A percentile compares a stretch with the other conserved stretches of the same genome.
Evolutionary conservation across 371 early-diverging fungal genomes (phyloP).

Genomic region (Globomyces sp.): DNA sequence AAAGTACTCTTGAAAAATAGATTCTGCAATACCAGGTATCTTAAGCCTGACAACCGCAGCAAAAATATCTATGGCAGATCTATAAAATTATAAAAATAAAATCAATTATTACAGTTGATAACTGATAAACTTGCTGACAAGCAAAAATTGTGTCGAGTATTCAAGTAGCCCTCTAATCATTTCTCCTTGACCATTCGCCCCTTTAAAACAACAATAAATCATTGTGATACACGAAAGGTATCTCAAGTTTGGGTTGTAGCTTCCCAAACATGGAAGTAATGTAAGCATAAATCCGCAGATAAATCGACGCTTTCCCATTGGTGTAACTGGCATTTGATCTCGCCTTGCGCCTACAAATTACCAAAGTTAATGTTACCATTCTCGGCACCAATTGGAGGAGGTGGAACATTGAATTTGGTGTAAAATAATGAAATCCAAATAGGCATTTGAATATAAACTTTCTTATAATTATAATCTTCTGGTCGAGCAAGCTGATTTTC

Average conservation of each 20-base stretch:
- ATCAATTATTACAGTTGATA: slow-evolving; percentile 35
- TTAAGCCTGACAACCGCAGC: slow-evolving; percentile 42
- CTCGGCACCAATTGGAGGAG: slow-evolving; percentile 34
- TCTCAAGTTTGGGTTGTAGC: slow-evolving; percentile 46
- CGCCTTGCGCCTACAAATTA: slow-evolving; percentile 28
- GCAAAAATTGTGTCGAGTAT: slow-evolving; percentile 46
- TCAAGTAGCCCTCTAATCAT: slow-evolving; percentile 48
- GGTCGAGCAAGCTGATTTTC: slow-evolving; percentile 53
- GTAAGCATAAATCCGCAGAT: slow-evolving; percentile 47
- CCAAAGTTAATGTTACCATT: too few relatives aligned
- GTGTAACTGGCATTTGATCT: slow-evolving; percentile 46
- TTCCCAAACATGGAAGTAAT: slow-evolving; percentile 49
- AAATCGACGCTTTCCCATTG: slow-evolving; percentile 49
- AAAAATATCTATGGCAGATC: slow-evolving; percentile 49
- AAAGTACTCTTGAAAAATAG: slow-evolving; percentile 48
- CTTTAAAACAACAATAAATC: slow-evolving; percentile 44
- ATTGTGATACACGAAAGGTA: slow-evolving; percentile 37
- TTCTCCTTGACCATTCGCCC: slow-evolving; percentile 30
- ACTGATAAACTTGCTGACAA: slow-evolving; percentile 49
- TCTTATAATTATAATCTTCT: slow-evolving; percentile 50
- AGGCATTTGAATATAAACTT: slow-evolving; percentile 48
- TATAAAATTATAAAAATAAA: slow-evolving; percentile 19
- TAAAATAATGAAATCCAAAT: slow-evolving; percentile 48
- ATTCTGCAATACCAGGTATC: slow-evolving; percentile 39
- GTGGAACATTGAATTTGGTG: slow-evolving; percentile 42